phyloP scores from a whole-genome alignment of 2,329 filamentous ascomycete species.

The Didymella keratinophila region DNA sequence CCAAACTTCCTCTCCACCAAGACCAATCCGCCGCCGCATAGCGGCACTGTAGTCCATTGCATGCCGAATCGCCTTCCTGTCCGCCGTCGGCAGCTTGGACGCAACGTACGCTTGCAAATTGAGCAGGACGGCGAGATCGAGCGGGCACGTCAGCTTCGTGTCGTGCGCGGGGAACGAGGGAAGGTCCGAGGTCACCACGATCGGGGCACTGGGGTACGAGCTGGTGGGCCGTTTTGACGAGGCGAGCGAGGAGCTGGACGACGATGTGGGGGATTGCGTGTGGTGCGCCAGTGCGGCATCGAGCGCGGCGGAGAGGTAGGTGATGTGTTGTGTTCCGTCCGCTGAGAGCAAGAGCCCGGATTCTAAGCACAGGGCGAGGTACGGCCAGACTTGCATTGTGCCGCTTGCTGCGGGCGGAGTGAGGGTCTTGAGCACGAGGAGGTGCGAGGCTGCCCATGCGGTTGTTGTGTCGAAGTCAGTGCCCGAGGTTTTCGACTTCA shows the following conservation, averaged over 20 bases:
- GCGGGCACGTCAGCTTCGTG: conserved; percentile 9
- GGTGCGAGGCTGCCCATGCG: conserved; percentile 38
- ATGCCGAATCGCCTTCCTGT: conserved; percentile 32
- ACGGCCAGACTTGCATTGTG: conserved; percentile 29
- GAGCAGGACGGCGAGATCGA: conserved; percentile 38
- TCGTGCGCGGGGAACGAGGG: conserved; percentile 14
- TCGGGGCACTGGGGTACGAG: conserved; percentile 2
- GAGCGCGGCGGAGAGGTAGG: conserved; percentile 34
- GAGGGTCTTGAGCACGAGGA: conserved; percentile 36
- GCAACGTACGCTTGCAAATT: conserved; percentile 33
- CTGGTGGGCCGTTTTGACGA: conserved; percentile 11
- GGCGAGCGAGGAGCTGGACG: conserved; percentile 13
- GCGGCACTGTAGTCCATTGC: conserved; percentile 35
- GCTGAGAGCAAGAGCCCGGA: conserved; percentile 30
- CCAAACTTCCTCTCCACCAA: conserved; percentile 22
- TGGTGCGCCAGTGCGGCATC: conserved; percentile 26
- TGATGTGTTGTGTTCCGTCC: conserved; percentile 30
- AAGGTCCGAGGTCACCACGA: conserved; percentile 11
- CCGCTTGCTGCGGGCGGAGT: conserved; percentile 9
- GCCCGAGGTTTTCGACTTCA: conserved; percentile 15
- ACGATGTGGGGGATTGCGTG: conserved; percentile 2
- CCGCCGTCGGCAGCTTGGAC: conserved; percentile 30
- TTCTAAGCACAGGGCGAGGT: conserved; percentile 31
- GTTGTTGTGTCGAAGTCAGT: conserved; percentile 26
- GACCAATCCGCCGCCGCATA: conserved; percentile 30